These are phyloP conservation scores for Lachancea dasiensis DNA, from an alignment of 805 yeast species.

Conservation along the genomic window DNA sequence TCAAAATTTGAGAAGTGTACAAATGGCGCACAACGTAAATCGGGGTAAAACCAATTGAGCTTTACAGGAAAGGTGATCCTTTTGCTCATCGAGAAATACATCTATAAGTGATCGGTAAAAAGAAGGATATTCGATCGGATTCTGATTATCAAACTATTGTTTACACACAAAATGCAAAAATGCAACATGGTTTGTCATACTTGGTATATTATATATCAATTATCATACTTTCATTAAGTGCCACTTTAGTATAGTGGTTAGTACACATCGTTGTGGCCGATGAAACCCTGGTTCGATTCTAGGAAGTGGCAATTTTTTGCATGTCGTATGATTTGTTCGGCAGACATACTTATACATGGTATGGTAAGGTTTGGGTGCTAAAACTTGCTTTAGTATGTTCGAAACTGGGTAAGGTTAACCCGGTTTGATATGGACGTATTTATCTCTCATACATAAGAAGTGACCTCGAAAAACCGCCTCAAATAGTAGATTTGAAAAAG, in stretches of 20 bases:
- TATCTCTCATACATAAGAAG: conserved; percentile 63
- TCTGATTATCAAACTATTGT: no score
- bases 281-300: conserved; percentile 36
- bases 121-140: no score
- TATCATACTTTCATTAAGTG: conserved; percentile 7
- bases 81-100: no score
- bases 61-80: no score
- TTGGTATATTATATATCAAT: not conserved
- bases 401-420: not conserved
- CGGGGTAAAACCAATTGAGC: no score
- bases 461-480: conserved; percentile 93
- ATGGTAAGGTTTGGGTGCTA: not conserved
- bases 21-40: no score
- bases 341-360: no score
- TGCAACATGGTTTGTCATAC: not conserved
- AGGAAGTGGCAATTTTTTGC: conserved; percentile 29
- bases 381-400: not conserved
- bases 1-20: no score
- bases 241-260: conserved; percentile 37
- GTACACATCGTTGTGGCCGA: conserved; percentile 37
- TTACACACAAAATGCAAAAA: no score
- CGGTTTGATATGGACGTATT: not conserved
- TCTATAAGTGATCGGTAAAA: no score
- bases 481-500: conserved; percentile 90
- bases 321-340: not conserved